These are phyloP conservation scores for Warburgia ugandensis DNA, from an alignment of 164 flowering plant genomes.

Conservation along the genomic window DNA sequence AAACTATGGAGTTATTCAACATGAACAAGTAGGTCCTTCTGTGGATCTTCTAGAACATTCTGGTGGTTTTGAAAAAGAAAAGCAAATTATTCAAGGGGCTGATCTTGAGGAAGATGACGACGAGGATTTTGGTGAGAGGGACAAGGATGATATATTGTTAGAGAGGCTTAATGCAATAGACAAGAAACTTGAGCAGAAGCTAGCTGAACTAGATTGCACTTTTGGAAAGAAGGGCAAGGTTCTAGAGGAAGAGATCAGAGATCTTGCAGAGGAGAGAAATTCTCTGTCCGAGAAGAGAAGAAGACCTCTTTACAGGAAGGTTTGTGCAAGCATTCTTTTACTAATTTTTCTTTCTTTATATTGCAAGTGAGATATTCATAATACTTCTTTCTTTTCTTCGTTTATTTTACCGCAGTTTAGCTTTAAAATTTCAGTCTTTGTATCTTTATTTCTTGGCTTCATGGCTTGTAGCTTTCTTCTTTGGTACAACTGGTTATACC, in stretches of 20 bases:
- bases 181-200: constrained; percentile 71
- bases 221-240: constrained; percentile 84
- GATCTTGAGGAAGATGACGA: constrained; percentile 37
- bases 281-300: constrained; percentile 70
- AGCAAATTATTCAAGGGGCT: constrained; percentile 23
- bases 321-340: constrained; percentile 26
- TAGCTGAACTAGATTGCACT: constrained; percentile 71
- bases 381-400: too few species aligned
- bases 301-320: constrained; percentile 71
- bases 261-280: constrained; percentile 92
- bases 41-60: constrained; percentile 25
- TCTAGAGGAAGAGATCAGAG: constrained; percentile 84
- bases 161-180: constrained; percentile 73
- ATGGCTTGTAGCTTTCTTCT: too few species aligned
- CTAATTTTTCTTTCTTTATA: background rate
- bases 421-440: too few species aligned
- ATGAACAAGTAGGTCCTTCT: constrained; percentile 31
- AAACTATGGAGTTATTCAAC: constrained; percentile 65
- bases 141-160: constrained; percentile 60
- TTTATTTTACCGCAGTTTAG: too few species aligned
- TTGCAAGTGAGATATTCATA: too few species aligned
- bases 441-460: too few species aligned
- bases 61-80: constrained; percentile 39
- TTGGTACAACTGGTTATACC: too few species aligned
- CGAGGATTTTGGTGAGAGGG: constrained; percentile 60